phyloP scores from a whole-genome alignment of 805 yeast species.

The Yamadazyma laniorum region DNA sequence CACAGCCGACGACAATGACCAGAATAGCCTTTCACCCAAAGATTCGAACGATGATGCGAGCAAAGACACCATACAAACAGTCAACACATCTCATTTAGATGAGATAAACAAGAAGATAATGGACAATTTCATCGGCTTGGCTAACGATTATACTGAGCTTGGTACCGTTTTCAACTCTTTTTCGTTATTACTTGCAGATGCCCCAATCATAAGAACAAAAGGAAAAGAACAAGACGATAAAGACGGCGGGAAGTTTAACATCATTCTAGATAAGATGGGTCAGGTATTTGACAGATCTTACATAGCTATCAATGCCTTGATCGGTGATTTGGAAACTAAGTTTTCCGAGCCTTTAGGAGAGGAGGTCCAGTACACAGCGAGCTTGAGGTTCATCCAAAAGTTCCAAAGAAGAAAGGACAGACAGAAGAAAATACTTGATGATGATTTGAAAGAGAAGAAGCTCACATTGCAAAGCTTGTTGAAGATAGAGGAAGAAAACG shows the following conservation, averaged over 20 bases:
- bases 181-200: slow-evolving; percentile 47
- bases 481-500: slow-evolving; percentile 29
- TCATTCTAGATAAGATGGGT: slow-evolving; percentile 72
- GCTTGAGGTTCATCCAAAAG: slow-evolving; percentile 55
- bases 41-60: slow-evolving; percentile 4
- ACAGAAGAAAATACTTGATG: slow-evolving; percentile 31
- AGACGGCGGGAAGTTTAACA: slow-evolving; percentile 29
- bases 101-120: slow-evolving; percentile 55
- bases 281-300: slow-evolving; percentile 75
- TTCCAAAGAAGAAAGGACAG: slow-evolving; percentile 48
- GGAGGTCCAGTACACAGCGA: slow-evolving; percentile 62
- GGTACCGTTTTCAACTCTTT: slow-evolving; percentile 58
- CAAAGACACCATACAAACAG: slow-evolving; percentile 9
- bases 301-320: slow-evolving; percentile 51
- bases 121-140: slow-evolving; percentile 55
- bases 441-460: slow-evolving; percentile 31
- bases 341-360: slow-evolving; percentile 70
- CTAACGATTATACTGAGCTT: slow-evolving; percentile 68
- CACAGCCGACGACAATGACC: slow-evolving; percentile 6
- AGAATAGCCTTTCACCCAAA: slow-evolving; percentile 6
- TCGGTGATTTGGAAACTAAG: slow-evolving; percentile 52
- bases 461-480: slow-evolving; percentile 29
- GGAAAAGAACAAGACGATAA: slow-evolving; percentile 25
- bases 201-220: slow-evolving; percentile 21
- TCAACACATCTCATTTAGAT: slow-evolving; percentile 48